Base-by-base conservation (phyloP, 2,329 filamentous ascomycete genomes). In the Pyricularia sp. region DNA sequence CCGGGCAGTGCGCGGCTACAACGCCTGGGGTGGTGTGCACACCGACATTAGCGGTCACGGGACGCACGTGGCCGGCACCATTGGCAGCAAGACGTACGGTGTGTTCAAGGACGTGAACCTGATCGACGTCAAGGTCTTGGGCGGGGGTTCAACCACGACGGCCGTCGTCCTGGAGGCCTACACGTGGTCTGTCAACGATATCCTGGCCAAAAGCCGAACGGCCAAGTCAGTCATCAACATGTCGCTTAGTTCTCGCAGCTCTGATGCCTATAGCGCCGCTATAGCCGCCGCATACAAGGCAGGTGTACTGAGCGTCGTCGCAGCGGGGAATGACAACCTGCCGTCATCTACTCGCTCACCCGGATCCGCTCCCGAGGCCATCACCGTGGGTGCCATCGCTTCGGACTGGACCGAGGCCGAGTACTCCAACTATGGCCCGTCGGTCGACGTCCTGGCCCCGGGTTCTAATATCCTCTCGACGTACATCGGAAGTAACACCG, bases 181-280 rank as follows among this genome's bases (percentile, higher is more conserved):
- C 67, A 68, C 68, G 28, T 75, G 74, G 74, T 71, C 73, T 11
- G 73, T 74, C 12, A 69, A 72, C 23, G 71, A 75, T 64, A 74
- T 74, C 58, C 55, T 68, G 9, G 31, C 68, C 63, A 73, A 78
- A 71, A 78, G 78, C 30, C 76, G 81, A 42, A 71, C 71, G 17
- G 83, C 83, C 73, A 86, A 84, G 74, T 81, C 84, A 69, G 82
- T 88, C 72, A 84, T 88, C 81, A 88, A 87, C 81, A 86, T 88
- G 85, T 26, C 59, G 23, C 59, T 63, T 28, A 63, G 25, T 33
- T 70, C 71, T 4, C 59, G 64, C 26, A 67, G 55, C 10, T 70
- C 68, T 28, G 50, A 68, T 9, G 72, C 80, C 23, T 71, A 81
- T 69, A 83, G 82, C 74, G 72, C 72, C 55, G 79, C 79, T 20